Percentiles rank a stretch among this genome's conserved stretches.
Evolutionary conservation across 202 grass and related monocot genomes (phyloP).

Genomic region (Cymbopogon flexuosus): DNA sequence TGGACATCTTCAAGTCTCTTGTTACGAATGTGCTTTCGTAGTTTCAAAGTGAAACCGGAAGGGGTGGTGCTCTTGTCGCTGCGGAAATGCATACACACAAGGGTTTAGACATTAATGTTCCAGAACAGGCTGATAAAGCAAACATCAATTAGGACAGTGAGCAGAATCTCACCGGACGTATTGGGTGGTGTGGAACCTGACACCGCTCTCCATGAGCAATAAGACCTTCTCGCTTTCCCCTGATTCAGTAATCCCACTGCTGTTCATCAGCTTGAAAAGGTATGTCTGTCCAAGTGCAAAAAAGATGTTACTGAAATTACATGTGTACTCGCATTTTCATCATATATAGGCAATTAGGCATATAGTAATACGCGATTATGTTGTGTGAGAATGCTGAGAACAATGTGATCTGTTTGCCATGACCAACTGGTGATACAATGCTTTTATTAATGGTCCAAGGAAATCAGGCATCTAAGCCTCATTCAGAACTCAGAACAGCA

Average conservation of each 20-base stretch:
- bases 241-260: constrained; percentile 84
- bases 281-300: constrained; percentile 60
- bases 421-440: background rate
- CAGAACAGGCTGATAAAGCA: constrained; percentile 1
- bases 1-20: constrained; percentile 93
- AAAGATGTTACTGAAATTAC: background rate
- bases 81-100: background rate
- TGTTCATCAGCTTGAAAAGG: constrained; percentile 97
- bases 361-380: background rate
- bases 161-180: constrained; percentile 61
- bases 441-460: background rate
- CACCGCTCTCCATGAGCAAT: constrained; percentile 86
- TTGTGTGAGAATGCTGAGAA: background rate
- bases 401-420: background rate
- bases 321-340: background rate
- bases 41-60: constrained; percentile 93
- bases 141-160: background rate
- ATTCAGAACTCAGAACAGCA: background rate
- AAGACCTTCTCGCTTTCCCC: constrained; percentile 95
- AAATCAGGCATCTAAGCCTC: background rate
- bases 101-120: constrained; percentile 2
- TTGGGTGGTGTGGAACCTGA: constrained; percentile 87
- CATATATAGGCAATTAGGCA: background rate
- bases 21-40: constrained; percentile 79
- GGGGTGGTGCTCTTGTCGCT: constrained; percentile 93